phyloP scores from a whole-genome alignment of 345 rosid species.

The Raphanus raphanistrum region DNA sequence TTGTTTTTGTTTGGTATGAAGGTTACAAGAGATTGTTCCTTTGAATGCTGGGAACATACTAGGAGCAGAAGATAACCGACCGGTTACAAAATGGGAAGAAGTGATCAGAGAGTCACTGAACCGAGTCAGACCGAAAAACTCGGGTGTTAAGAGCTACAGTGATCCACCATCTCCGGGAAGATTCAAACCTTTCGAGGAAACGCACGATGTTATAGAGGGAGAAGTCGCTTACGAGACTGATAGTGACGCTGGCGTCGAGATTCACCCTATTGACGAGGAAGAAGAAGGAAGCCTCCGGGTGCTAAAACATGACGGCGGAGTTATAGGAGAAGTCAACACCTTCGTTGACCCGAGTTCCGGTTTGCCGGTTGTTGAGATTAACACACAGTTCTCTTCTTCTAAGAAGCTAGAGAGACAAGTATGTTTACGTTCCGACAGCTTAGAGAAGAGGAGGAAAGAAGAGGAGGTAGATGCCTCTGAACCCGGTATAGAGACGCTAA shows the following conservation, averaged over 20 bases:
- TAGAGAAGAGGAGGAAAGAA: conserved; percentile 11
- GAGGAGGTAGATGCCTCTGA: conserved; percentile 14
- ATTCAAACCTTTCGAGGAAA: conserved; percentile 63
- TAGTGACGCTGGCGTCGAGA: conserved; percentile 75
- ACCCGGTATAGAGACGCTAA: conserved; percentile 41
- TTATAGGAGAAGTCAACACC: conserved; percentile 28
- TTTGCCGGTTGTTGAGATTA: conserved; percentile 38
- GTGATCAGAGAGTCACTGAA: conserved; percentile 72
- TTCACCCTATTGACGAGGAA: conserved; percentile 76
- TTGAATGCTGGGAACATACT: conserved; percentile 91
- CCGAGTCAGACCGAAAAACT: conserved; percentile 50
- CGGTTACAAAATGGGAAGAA: conserved; percentile 83
- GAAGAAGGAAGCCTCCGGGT: conserved; percentile 28
- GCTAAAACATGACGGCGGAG: conserved; percentile 38
- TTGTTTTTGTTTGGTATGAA: conserved; percentile 25
- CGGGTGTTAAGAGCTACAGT: conserved; percentile 69
- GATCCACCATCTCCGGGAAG: conserved; percentile 95
- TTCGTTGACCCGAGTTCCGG: conserved; percentile 22
- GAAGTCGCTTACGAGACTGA: conserved; percentile 71
- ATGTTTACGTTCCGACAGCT: conserved; percentile 52
- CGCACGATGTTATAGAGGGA: conserved; percentile 70
- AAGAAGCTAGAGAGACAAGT: conserved; percentile 68
- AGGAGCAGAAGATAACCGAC: conserved; percentile 88
- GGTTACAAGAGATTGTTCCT: conserved; percentile 95
- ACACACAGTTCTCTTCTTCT: conserved; percentile 55